phyloP scores from a whole-genome alignment of 257 asterid genomes.

The Gardenia jasminoides region DNA sequence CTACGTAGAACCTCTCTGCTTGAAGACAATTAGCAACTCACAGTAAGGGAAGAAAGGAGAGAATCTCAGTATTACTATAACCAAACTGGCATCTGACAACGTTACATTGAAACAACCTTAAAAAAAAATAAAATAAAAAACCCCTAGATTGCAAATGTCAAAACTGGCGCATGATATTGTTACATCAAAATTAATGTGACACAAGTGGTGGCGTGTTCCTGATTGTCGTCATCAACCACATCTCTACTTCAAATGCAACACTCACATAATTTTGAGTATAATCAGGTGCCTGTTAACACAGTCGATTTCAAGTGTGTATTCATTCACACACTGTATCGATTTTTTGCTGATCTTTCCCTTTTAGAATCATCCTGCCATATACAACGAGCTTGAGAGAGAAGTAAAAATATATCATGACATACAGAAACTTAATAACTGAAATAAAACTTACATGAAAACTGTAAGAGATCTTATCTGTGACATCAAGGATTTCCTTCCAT shows the following conservation, averaged over 20 bases:
- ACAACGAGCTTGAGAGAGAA: background rate
- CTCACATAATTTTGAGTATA: background rate
- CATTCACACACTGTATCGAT: slow-evolving; percentile 57
- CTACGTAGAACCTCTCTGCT: background rate
- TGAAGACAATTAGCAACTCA: background rate
- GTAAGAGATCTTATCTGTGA: slow-evolving; percentile 62
- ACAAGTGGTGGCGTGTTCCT: background rate
- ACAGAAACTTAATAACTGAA: background rate
- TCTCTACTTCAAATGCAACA: background rate
- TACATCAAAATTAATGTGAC: slow-evolving; percentile 8
- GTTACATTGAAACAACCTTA: background rate
- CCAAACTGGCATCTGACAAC: background rate
- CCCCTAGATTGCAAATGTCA: background rate
- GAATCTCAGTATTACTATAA: background rate
- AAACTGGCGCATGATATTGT: background rate
- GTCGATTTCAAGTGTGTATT: slow-evolving; percentile 2
- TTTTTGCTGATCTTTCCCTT: slow-evolving; percentile 58
- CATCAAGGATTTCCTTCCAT: slow-evolving; percentile 80
- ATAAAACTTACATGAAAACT: slow-evolving; percentile 57
- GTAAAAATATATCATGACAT: background rate
- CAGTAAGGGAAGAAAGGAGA: background rate
- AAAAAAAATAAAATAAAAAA: background rate
- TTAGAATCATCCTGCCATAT: slow-evolving; percentile 71
- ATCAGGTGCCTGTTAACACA: no score
- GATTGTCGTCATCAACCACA: background rate